A percentile compares a stretch with the other conserved stretches of the same genome.
phyloP scores from a whole-genome alignment of 176 grass and related monocot genomes.

The Oryza officinalis region DNA sequence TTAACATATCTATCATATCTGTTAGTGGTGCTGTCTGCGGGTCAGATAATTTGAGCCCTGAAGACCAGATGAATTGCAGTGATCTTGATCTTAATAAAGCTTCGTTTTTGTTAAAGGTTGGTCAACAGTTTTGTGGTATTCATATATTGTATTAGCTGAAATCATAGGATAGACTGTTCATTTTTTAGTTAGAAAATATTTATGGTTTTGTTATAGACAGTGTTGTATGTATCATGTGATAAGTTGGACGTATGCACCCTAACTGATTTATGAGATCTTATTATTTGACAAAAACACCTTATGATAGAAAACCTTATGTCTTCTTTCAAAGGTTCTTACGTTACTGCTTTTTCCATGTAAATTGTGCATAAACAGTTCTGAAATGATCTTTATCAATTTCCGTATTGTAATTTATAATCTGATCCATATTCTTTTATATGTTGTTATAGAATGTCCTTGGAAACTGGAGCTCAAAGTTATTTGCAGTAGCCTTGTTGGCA shows the following conservation, averaged over 20 bases:
- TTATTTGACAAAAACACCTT: conserved; percentile 3
- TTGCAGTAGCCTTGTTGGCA: conserved; percentile 87
- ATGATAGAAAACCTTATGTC: neutral
- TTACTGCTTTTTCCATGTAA: neutral
- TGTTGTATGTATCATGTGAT: neutral
- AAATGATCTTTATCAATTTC: neutral
- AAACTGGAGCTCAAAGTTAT: conserved; percentile 95
- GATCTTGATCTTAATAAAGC: conserved; percentile 98
- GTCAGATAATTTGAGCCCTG: conserved; percentile 65
- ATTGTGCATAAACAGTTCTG: neutral
- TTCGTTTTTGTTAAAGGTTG: conserved; percentile 90
- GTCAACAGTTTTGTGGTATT: conserved; percentile 26
- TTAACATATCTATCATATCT: conserved; percentile 95
- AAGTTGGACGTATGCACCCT: neutral
- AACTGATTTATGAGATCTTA: neutral
- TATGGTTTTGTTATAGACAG: neutral
- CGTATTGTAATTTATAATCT: conserved; percentile 16
- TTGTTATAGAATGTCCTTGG: conserved; percentile 86
- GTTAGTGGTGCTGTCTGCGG: conserved; percentile 92
- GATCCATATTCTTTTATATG: conserved; percentile 1
- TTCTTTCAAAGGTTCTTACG: neutral
- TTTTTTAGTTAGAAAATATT: neutral
- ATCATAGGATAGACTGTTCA: neutral
- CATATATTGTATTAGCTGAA: neutral
- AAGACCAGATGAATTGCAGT: conserved; percentile 75